These are phyloP conservation scores for Cladosporium sp. DNA, from an alignment of 2,329 filamentous ascomycete genomes.

Conservation along the genomic window DNA sequence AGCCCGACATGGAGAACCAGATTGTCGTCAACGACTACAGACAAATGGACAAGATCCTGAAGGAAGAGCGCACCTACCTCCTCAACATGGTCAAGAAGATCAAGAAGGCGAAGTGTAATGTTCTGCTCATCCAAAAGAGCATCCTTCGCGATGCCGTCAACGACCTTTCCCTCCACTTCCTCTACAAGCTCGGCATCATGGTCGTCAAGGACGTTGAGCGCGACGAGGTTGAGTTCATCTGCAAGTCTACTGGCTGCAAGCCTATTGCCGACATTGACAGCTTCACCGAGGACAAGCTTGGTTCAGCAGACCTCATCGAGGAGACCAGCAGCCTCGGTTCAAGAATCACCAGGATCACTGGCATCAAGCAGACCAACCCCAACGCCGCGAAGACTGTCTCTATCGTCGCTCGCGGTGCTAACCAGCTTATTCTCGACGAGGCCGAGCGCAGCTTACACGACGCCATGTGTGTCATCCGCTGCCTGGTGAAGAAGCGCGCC, in stretches of 20 bases:
- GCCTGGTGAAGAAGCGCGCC: conserved; percentile 99
- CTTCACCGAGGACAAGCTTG: conserved; percentile 97
- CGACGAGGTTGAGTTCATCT: conserved; percentile 98
- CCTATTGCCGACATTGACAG: conserved; percentile 97
- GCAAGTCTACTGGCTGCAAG: conserved; percentile 98
- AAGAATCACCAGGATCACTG: conserved; percentile 90
- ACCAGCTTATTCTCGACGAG: conserved; percentile 90
- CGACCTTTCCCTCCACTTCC: conserved; percentile 93
- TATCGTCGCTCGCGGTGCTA: conserved; percentile 90
- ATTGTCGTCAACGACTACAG: conserved; percentile 99
- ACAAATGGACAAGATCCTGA: conserved; percentile 99
- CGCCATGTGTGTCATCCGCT: conserved; percentile 94
- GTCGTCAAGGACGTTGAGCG: conserved; percentile 97
- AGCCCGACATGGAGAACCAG: conserved; percentile 99
- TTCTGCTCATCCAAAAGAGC: conserved; percentile 96
- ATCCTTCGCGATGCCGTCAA: conserved; percentile 97
- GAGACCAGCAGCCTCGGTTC: conserved; percentile 83
- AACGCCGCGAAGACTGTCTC: conserved; percentile 76
- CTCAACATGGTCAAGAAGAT: conserved; percentile 99
- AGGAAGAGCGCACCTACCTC: conserved; percentile 96
- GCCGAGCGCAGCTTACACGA: conserved; percentile 96
- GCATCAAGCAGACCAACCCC: conserved; percentile 64
- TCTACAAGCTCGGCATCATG: conserved; percentile 93
- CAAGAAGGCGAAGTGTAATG: conserved; percentile 99
- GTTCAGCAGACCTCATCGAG: conserved; percentile 87